Evolutionary conservation across 768 basidiomycete genomes (phyloP).

Genomic region (Lyophyllum semitale): DNA sequence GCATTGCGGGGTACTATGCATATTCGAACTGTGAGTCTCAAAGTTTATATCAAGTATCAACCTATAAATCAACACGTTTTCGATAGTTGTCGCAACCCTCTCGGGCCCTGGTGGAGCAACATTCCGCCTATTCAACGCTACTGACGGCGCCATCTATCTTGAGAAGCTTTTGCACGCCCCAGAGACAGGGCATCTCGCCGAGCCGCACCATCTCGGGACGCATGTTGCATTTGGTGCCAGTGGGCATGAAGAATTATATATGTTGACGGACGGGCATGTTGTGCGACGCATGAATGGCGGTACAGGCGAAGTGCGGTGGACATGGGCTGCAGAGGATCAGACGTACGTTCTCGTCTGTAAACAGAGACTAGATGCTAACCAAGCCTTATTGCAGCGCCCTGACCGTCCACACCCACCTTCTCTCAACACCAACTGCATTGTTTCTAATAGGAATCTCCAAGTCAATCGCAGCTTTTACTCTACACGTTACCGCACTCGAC

Average conservation of each 20-base stretch:
- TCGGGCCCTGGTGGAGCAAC: slow-evolving; percentile 76
- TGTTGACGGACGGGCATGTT: slow-evolving; percentile 61
- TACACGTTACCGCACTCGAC: slow-evolving; percentile 68
- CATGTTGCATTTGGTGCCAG: slow-evolving; percentile 39
- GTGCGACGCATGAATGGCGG: slow-evolving; percentile 51
- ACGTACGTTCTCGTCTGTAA: slow-evolving; percentile 45
- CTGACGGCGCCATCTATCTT: slow-evolving; percentile 56
- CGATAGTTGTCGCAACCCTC: slow-evolving; percentile 64
- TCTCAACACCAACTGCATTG: slow-evolving; percentile 51
- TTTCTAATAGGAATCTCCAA: slow-evolving; percentile 59
- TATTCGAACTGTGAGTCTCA: slow-evolving; percentile 54
- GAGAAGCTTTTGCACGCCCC: slow-evolving; percentile 64
- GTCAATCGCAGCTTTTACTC: slow-evolving; percentile 54
- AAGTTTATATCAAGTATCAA: neutral
- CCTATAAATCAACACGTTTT: neutral
- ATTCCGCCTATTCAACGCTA: slow-evolving; percentile 65
- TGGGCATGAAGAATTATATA: slow-evolving; percentile 41
- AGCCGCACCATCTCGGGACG: slow-evolving; percentile 59
- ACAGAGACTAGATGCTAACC: slow-evolving; percentile 1
- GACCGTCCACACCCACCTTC: slow-evolving; percentile 63
- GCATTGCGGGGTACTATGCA: slow-evolving; percentile 63
- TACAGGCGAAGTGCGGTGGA: slow-evolving; percentile 65
- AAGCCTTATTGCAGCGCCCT: slow-evolving; percentile 47
- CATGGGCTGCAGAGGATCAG: slow-evolving; percentile 70
- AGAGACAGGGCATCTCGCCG: slow-evolving; percentile 41